Evolutionary conservation across 2,329 filamentous ascomycete species (phyloP), one percentile per base, ranked within the genome.

Genomic region (Hypoxylon sp.): DNA sequence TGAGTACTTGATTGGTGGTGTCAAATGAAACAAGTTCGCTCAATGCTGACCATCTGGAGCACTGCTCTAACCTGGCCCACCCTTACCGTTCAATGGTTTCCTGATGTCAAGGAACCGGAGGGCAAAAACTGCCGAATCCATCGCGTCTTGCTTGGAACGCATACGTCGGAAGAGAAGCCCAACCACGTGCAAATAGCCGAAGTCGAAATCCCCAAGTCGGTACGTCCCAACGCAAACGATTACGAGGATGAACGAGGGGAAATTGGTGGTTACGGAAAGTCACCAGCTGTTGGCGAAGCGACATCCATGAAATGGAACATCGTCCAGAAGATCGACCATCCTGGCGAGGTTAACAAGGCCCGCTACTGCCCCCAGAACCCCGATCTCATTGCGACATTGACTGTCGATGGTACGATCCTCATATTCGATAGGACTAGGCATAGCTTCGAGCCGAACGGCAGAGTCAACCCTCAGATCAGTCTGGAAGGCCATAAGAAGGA

Each of bases 361-460:
- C 87, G 94, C 62, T 97, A 97, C 69, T 92, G 97, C 73, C 94
- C 94, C 8, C 93, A 97, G 71, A 99, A 99, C 67, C 91, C 93
- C 4, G 91, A 99, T 66, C 86, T 99, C 50, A 95, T 99, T 64
- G 94, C 94, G 2, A 97, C 94, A 0, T 87, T 97, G 74, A 91
- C 90, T 59, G 84, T 90, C 5, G 90, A 97, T 69, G 89, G 90
- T 57, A 88, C 86, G 61, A 89, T 97, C 30, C 85, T 97, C 70
- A 86, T 99, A 62, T 99, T 95, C 75, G 94, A 99, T 75, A 87
- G 93, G 61, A 96, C 93, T 43, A 97, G 97, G 79, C 93, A 97
- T 70, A 87, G 88, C 37, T 84, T 87, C 47, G 78, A 87, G 57
- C 91, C 93, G 5, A 82, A 86, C 17, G 87, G 87, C 53, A 84